Base-by-base conservation (phyloP, 2,329 filamentous ascomycete species). In the Ceratocystis eucalypticola region DNA sequence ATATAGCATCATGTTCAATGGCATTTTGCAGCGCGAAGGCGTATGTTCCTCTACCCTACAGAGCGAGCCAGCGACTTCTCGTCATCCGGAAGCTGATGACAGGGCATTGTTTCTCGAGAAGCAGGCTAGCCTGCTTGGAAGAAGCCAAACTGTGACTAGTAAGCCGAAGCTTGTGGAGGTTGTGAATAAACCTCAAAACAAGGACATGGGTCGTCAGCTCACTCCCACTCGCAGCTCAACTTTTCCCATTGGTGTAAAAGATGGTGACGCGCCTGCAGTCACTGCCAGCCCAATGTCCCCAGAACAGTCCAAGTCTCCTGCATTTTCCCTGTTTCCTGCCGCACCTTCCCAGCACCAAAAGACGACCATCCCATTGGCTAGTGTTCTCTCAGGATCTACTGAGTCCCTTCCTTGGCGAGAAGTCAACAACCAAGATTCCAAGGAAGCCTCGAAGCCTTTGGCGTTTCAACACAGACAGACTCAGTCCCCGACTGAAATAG, bases 1-100 rank as follows among this genome's bases (percentile, higher is more conserved):
- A 62, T 97, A 96, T 71, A 96, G 91, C 71, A 83, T 96, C 70
- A 96, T 96, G 92, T 96, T 97, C 72, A 85, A 87, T 66, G 83
- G 83, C 46, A 79, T 96, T 5, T 77, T 96, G 30, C 82, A 84
- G 68, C 74, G 74, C 6, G 5, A 67, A 71, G 17, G 62, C 10
- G 55, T 67, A 53, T 25, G 57, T 7, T 62, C 57, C 30, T 65
- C 64, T 33, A 45, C 45, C 6, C 10, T 59, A 8, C 55, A 59
- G 55, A 17, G 15, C 12, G 28, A 37, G 22, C 3, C 30, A 8
- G 55, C 55, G 17, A n/a, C 17, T n/a, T 33, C 28, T 59, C 17
- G 55, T 37, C 3, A 37, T 8, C 55, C 55, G 5, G 55, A 37
- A 15, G 5, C 2, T 37, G 46, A 63, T 46, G 10, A 28, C 37